Base-by-base conservation (phyloP, 2,329 filamentous ascomycete genomes). In the Trichoderma polysporum region DNA sequence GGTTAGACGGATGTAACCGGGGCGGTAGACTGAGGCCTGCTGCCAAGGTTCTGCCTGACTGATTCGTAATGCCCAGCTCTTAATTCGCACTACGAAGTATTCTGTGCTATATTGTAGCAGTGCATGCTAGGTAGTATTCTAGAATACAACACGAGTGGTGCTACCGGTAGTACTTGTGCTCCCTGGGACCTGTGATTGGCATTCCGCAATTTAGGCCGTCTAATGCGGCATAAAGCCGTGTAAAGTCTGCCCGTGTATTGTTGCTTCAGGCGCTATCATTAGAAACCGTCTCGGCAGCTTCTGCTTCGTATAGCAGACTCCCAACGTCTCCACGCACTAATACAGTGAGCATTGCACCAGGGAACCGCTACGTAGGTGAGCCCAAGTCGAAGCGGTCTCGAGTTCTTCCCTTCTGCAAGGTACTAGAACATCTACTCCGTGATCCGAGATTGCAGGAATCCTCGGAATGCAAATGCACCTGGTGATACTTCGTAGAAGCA, bases 1-100 rank as follows among this genome's bases (percentile, higher is more conserved):
- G 54, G 33, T 53, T 58, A 15, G 45, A 31, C 31, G 41, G 53
- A 58, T 63, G 59, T 63, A 54, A 63, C 59, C 59, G 49, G 49
- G 49, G 59, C 35, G 49, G 59, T 53, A 25, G 49, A 31, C n/a
- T 63, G 59, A 63, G 49, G 49, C 25, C 56, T 47, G 17, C 12
- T 35, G 56, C n/a, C 56, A 49, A 33, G n/a, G 56, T 59, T 59
- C 25, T 25, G 31, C 19, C 33, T 29, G 19, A 19, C 8, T 19
- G 37, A 37, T 64, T 64, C 60, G 39, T 63, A 47, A 47, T 63
- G 37, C 17, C 37, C 17, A 19, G 27, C 19, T 41, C 50, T 15
- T 56, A n/a, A 52, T 52, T 27, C 4, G 50, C 27, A 29, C 49
- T 25, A 53, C 50, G 25, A 13, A 53, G 50, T 53, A 7, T n/a